phyloP scores from a whole-genome alignment of 2,329 filamentous ascomycete species.

The Fusarium neocosmosporiellum region DNA sequence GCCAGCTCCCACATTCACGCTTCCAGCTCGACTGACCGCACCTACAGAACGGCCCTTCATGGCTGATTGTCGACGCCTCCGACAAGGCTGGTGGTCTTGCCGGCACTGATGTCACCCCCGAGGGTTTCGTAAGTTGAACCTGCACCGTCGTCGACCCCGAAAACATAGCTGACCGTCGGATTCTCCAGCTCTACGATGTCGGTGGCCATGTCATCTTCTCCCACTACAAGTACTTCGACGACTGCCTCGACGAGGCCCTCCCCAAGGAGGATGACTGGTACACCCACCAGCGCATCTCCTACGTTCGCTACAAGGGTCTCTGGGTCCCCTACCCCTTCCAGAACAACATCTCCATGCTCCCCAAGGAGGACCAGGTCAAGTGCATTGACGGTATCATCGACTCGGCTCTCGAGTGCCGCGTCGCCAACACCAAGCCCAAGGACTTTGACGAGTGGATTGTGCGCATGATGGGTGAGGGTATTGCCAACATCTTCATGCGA shows the following conservation, averaged over 20 bases:
- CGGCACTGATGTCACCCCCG: constrained; percentile 92
- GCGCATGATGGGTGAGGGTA: constrained; percentile 87
- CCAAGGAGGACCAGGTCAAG: constrained; percentile 95
- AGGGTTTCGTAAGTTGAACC: constrained; percentile 87
- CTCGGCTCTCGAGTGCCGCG: constrained; percentile 86
- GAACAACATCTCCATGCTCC: constrained; percentile 99
- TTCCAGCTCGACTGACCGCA: constrained; percentile 39
- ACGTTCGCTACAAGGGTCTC: constrained; percentile 94
- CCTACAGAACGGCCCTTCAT: constrained; percentile 85
- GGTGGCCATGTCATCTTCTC: constrained; percentile 99
- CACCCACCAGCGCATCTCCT: constrained; percentile 97
- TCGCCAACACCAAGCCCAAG: constrained; percentile 90
- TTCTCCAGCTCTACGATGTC: constrained; percentile 90
- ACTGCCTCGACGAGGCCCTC: constrained; percentile 96
- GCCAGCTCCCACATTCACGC: constrained; percentile 43
- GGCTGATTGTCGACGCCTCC: constrained; percentile 94
- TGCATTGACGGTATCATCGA: constrained; percentile 97
- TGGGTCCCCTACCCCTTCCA: constrained; percentile 99
- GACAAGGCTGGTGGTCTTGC: constrained; percentile 95
- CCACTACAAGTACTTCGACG: constrained; percentile 99
- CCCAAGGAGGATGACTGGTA: constrained; percentile 97
- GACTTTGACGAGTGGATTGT: constrained; percentile 99
- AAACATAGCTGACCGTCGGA: constrained; percentile 33
- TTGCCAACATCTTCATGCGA: constrained; percentile 97
- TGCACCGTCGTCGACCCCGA: constrained; percentile 14